Percentiles rank a stretch among this genome's conserved stretches.
phyloP scores from a whole-genome alignment of 129 eudicot species.

The Tanacetum coccineum region DNA sequence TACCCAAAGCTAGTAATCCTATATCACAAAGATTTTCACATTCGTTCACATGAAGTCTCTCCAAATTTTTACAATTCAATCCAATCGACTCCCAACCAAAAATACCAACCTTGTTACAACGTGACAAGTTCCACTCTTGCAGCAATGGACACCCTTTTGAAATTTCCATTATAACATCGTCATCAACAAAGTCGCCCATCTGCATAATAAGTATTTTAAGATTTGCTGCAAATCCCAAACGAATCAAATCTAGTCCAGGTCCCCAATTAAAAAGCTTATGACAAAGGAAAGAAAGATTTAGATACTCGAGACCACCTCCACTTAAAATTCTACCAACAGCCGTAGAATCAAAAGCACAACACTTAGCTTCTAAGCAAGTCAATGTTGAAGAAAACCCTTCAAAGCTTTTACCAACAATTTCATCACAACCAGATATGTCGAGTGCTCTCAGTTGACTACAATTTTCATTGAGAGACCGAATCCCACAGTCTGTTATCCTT shows the following conservation, averaged over 20 bases:
- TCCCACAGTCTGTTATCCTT: too few relatives aligned
- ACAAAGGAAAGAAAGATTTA: too few relatives aligned
- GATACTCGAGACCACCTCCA: too few relatives aligned
- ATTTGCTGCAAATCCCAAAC: constrained; percentile 28
- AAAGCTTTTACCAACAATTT: too few relatives aligned
- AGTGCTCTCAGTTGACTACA: too few relatives aligned
- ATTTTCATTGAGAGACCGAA: too few relatives aligned
- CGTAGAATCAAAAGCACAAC: too few relatives aligned
- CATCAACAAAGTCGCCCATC: constrained; percentile 36
- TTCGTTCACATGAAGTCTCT: constrained; percentile 54
- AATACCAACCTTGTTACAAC: constrained; percentile 43
- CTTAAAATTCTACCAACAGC: too few relatives aligned
- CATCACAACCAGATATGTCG: too few relatives aligned
- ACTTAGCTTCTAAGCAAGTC: constrained; percentile 36
- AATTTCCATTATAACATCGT: constrained; percentile 37
- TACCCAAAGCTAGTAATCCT: constrained; percentile 44
- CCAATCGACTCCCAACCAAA: constrained; percentile 60
- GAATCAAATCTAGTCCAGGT: constrained; percentile 53
- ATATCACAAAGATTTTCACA: constrained; percentile 49
- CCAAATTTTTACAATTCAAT: constrained; percentile 41
- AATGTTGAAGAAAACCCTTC: constrained; percentile 27
- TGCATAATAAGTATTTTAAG: background rate
- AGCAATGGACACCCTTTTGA: constrained; percentile 57
- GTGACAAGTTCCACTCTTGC: constrained; percentile 61
- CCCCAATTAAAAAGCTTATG: constrained; percentile 54